Evolutionary conservation across 2,329 filamentous ascomycete genomes (phyloP).

Genomic region (Sclerotinia nivalis): DNA sequence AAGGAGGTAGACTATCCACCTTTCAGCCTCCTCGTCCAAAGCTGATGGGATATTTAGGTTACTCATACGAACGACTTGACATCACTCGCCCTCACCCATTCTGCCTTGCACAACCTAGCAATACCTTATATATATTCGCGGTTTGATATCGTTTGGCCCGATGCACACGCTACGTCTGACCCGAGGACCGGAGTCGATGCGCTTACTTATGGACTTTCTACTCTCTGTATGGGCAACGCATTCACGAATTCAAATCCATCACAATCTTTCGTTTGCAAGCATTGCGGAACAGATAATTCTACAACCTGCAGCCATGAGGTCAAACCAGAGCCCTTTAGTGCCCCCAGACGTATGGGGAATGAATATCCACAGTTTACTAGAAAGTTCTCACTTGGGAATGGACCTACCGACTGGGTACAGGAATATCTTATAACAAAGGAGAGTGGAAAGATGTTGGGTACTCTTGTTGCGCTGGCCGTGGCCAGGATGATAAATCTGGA

Average conservation of each 20-base stretch:
- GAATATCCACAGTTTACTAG: slow-evolving; percentile 77
- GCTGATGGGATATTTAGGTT: slow-evolving; percentile 51
- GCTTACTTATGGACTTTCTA: slow-evolving; percentile 78
- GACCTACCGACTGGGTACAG: slow-evolving; percentile 73
- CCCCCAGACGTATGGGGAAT: slow-evolving; percentile 59
- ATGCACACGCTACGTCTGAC: slow-evolving; percentile 63
- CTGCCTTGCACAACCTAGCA: slow-evolving; percentile 71
- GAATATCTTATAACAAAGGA: slow-evolving; percentile 83
- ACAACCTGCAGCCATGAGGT: slow-evolving; percentile 35
- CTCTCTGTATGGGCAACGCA: slow-evolving; percentile 71
- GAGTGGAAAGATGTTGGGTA: slow-evolving; percentile 85
- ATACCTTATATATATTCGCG: slow-evolving; percentile 80
- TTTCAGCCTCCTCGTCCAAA: neutral
- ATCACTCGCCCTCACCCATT: slow-evolving; percentile 74
- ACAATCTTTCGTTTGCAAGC: slow-evolving; percentile 39
- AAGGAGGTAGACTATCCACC: slow-evolving; percentile 62
- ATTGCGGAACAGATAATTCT: slow-evolving; percentile 38
- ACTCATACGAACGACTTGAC: slow-evolving; percentile 82
- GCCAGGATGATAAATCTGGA: slow-evolving; percentile 80
- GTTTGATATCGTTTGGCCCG: slow-evolving; percentile 88
- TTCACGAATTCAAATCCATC: slow-evolving; percentile 44
- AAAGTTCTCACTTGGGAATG: slow-evolving; percentile 84
- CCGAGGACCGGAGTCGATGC: slow-evolving; percentile 76
- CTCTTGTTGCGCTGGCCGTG: slow-evolving; percentile 75
- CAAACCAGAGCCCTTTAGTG: slow-evolving; percentile 25